Conservation (phyloP, 2,329 filamentous ascomycete species). For the Nemania abortiva region DNA sequence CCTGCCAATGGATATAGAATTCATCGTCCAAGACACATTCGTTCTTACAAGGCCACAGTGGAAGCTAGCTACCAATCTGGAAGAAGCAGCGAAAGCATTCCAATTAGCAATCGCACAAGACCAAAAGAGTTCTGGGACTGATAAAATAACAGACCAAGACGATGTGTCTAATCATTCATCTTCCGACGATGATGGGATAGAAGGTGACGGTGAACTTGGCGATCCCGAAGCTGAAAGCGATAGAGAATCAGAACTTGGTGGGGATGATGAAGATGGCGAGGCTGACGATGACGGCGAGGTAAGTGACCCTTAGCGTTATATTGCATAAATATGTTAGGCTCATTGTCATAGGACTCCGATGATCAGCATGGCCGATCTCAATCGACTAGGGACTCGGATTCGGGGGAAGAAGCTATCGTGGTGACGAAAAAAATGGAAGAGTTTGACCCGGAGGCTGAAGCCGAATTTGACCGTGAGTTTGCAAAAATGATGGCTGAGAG, state of each 20-base stretch:
- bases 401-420: conserved; percentile 88
- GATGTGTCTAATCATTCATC: conserved; percentile 77
- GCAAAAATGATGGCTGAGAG: conserved; percentile 99
- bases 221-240: conserved; percentile 73
- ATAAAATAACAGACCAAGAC: conserved; percentile 77
- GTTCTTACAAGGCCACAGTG: conserved; percentile 88
- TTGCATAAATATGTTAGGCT: conserved; percentile 11
- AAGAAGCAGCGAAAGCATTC: conserved; percentile 87
- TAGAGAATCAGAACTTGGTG: conserved; percentile 68
- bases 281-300: conserved; percentile 58
- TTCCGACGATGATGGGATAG: conserved; percentile 76
- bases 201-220: conserved; percentile 73
- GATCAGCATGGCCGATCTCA: conserved; percentile 53
- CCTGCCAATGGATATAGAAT: conserved; percentile 96
- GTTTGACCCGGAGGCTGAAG: conserved; percentile 91
- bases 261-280: conserved; percentile 67
- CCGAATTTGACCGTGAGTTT: conserved; percentile 97
- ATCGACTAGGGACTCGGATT: conserved; percentile 70
- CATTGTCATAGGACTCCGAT: conserved; percentile 59
- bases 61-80: conserved; percentile 83
- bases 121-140: conserved; percentile 81
- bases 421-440: conserved; percentile 92
- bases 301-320: conserved; percentile 39
- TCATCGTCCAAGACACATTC: conserved; percentile 93
- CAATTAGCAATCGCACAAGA: conserved; percentile 90